phyloP scores from a whole-genome alignment of 495 filamentous ascomycete genomes.

The Aspergillus diversus region DNA sequence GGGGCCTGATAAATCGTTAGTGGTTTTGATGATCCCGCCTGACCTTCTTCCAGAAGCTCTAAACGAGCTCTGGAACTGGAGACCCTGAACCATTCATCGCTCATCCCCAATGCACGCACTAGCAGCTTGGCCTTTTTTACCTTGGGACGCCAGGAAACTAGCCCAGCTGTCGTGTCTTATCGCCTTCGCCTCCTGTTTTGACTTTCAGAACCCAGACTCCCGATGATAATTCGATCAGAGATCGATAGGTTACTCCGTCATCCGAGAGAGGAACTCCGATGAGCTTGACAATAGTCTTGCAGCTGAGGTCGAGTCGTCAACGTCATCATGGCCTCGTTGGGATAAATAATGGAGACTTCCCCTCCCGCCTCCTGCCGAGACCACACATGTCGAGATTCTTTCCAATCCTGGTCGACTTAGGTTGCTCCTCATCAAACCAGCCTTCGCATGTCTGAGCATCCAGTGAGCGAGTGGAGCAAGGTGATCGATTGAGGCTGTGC shows the following conservation, averaged over 20 bases:
- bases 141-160: too few relatives aligned
- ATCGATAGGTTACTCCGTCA: too few relatives aligned
- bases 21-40: too few relatives aligned
- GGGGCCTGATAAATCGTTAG: too few relatives aligned
- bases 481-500: slow-evolving; percentile 18
- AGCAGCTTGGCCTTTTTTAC: too few relatives aligned
- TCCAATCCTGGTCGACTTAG: background rate
- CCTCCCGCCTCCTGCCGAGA: background rate
- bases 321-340: background rate
- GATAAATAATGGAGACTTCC: background rate
- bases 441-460: background rate
- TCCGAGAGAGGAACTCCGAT: too few relatives aligned
- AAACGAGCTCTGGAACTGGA: background rate
- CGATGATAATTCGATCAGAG: too few relatives aligned
- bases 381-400: background rate
- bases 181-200: too few relatives aligned
- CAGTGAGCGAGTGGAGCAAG: background rate
- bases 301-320: slow-evolving; percentile 3
- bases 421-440: background rate
- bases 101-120: background rate
- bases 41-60: too few relatives aligned
- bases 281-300: background rate
- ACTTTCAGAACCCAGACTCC: too few relatives aligned
- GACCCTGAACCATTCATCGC: background rate
- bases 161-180: too few relatives aligned